A percentile compares a stretch with the other conserved stretches of the same genome.
Conservation (phyloP, 192 early-diverging fungal species). For the Lunasporangiospora selenospora region DNA sequence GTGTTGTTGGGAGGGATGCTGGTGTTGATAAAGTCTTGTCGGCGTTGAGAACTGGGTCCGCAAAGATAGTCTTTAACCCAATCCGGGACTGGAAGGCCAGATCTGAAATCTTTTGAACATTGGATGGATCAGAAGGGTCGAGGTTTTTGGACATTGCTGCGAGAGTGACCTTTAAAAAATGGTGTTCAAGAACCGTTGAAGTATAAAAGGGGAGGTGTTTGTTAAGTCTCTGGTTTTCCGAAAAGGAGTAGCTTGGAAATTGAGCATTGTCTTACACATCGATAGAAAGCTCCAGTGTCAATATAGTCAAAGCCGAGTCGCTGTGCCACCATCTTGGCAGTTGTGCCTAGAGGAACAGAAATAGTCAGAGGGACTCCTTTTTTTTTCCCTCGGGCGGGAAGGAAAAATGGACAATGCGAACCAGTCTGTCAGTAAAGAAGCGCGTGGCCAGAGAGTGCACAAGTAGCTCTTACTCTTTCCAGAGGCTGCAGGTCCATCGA, state of each 20-base stretch:
- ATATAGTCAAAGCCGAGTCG: conserved; percentile 75
- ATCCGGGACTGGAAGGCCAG: conserved; percentile 27
- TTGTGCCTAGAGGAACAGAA: conserved; percentile 54
- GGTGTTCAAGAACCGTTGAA: not conserved
- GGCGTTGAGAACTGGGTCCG: not conserved
- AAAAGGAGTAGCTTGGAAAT: not conserved
- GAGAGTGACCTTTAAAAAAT: conserved; percentile 46
- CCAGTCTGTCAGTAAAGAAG: not conserved
- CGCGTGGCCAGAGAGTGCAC: not conserved
- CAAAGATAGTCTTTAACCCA: conserved; percentile 7
- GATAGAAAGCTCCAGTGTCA: conserved; percentile 78
- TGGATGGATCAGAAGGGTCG: conserved; percentile 46
- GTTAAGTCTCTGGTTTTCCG: not conserved
- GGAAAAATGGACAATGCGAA: not conserved
- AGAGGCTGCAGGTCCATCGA: conserved; percentile 83
- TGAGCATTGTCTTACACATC: conserved; percentile 48
- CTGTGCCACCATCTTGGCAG: conserved; percentile 72
- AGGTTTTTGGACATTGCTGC: conserved; percentile 41
- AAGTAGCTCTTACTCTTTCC: conserved; percentile 71
- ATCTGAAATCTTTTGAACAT: conserved; percentile 30
- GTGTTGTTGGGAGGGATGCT: conserved; percentile 15
- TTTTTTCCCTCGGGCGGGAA: no score
- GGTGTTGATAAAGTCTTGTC: not conserved
- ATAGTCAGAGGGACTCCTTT: no score
- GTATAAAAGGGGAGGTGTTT: not conserved